Percentiles rank a stretch among this genome's conserved stretches.
These are phyloP conservation scores for Auriscalpium orientale DNA, from an alignment of 768 basidiomycete species.

Conservation along the genomic window DNA sequence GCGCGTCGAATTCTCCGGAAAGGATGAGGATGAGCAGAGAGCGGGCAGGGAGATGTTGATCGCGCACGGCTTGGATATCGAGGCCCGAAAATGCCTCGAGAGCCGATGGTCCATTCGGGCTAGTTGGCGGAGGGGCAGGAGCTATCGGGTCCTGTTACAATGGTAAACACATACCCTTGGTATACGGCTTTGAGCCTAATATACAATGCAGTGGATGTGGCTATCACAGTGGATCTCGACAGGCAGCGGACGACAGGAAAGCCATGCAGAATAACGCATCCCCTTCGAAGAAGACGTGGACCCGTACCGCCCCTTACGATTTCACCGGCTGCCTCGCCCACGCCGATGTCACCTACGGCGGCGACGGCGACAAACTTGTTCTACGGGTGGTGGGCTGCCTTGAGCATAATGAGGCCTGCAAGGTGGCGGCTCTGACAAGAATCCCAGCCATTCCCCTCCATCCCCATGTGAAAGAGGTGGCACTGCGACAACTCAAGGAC, in stretches of 20 bases:
- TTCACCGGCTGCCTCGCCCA: constrained; percentile 31
- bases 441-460: constrained; percentile 26
- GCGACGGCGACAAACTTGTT: constrained; percentile 8
- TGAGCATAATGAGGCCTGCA: constrained; percentile 24
- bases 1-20: too few relatives aligned
- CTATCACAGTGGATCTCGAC: not conserved
- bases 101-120: too few relatives aligned
- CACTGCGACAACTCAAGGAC: constrained; percentile 7
- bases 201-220: not conserved
- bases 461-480: constrained; percentile 22
- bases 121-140: too few relatives aligned
- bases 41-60: too few relatives aligned
- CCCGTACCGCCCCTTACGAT: constrained; percentile 6
- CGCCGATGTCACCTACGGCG: constrained; percentile 23
- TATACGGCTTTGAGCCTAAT: too few relatives aligned
- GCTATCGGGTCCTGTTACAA: too few relatives aligned
- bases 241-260: not conserved
- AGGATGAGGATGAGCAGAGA: too few relatives aligned
- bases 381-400: constrained; percentile 20
- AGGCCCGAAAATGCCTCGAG: too few relatives aligned
- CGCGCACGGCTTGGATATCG: too few relatives aligned
- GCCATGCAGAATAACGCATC: too few relatives aligned
- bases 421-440: constrained; percentile 9
- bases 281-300: not conserved
- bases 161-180: too few relatives aligned